Percentiles rank a stretch among this genome's conserved stretches.
Conservation (phyloP, 2,329 filamentous ascomycete genomes). For the Emericellopsis cladophorae region DNA sequence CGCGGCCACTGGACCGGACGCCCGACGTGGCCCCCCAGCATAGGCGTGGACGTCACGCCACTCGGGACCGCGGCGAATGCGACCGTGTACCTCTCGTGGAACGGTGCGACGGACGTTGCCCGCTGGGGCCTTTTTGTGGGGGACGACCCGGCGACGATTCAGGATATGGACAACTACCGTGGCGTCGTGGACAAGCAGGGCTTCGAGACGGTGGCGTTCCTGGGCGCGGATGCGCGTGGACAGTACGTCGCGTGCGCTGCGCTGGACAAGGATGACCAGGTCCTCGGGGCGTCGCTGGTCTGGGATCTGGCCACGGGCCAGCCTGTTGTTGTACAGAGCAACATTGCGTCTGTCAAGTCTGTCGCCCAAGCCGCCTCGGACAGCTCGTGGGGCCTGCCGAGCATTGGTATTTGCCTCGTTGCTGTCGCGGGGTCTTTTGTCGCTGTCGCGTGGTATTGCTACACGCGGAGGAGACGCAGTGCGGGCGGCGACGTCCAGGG, state of each 20-base stretch:
- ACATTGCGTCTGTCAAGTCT: slow-evolving; percentile 7
- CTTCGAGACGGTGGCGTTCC: slow-evolving; percentile 12
- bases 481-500: no score
- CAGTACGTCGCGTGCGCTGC: slow-evolving; percentile 13
- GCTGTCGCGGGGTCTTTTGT: no score
- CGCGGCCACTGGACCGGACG: slow-evolving; percentile 13
- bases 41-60: slow-evolving; percentile 11
- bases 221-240: slow-evolving; percentile 5
- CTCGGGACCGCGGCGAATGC: slow-evolving; percentile 10
- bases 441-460: no score
- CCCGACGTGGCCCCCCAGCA: slow-evolving; percentile 14
- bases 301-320: slow-evolving; percentile 12
- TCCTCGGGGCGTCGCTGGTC: slow-evolving; percentile 12
- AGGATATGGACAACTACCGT: slow-evolving; percentile 10
- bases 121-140: slow-evolving; percentile 14
- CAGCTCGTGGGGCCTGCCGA: no score
- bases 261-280: slow-evolving; percentile 8
- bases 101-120: slow-evolving; percentile 15
- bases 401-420: no score
- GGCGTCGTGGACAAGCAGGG: slow-evolving; percentile 11
- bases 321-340: slow-evolving; percentile 10
- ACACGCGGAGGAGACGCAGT: no score
- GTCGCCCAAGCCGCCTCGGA: not conserved
- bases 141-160: slow-evolving; percentile 8
- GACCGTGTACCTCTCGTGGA: slow-evolving; percentile 15